A percentile compares a stretch with the other conserved stretches of the same genome.
phyloP scores from a whole-genome alignment of 1,139 yeast genomes.

The Wickerhamomyces sp. region DNA sequence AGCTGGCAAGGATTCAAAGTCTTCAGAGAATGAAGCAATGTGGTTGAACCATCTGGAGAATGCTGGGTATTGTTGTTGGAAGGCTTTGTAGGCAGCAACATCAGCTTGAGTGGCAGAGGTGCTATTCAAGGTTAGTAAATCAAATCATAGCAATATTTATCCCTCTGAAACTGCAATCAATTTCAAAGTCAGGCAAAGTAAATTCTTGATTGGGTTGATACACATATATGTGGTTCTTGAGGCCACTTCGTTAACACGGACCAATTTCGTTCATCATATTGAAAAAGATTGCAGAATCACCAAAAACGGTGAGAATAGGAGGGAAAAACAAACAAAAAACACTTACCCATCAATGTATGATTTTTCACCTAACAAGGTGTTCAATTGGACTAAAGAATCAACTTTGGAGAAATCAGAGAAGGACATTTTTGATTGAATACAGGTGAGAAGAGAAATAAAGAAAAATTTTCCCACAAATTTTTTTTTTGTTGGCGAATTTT shows the following conservation, averaged over 20 bases:
- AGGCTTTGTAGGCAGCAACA: conserved; percentile 90
- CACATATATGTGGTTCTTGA: conserved; percentile 94
- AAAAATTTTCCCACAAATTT: conserved; percentile 8
- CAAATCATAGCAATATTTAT: not conserved
- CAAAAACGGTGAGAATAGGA: too few species aligned
- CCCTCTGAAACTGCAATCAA: not conserved
- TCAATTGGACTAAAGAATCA: conserved; percentile 79
- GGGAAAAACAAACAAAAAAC: too few species aligned
- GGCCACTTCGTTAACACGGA: conserved; percentile 96
- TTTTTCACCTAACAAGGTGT: conserved; percentile 86
- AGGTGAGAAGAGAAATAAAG: conserved; percentile 3
- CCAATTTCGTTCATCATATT: conserved; percentile 75
- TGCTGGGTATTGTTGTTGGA: conserved; percentile 90
- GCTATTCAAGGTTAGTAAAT: conserved; percentile 33
- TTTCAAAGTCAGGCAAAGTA: conserved; percentile 26
- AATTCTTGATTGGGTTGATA: conserved; percentile 46
- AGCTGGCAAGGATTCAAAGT: conserved; percentile 81
- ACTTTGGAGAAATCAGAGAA: conserved; percentile 76
- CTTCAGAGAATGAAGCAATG: conserved; percentile 88
- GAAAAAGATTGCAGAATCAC: too few species aligned
- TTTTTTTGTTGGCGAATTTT: conserved; percentile 4
- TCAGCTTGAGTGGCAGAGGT: conserved; percentile 93
- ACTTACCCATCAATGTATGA: conserved; percentile 94
- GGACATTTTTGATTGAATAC: conserved; percentile 44
- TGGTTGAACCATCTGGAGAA: conserved; percentile 98